Evolutionary conservation across 495 filamentous ascomycete genomes (phyloP).

Genomic region (Acidiella bohemica): DNA sequence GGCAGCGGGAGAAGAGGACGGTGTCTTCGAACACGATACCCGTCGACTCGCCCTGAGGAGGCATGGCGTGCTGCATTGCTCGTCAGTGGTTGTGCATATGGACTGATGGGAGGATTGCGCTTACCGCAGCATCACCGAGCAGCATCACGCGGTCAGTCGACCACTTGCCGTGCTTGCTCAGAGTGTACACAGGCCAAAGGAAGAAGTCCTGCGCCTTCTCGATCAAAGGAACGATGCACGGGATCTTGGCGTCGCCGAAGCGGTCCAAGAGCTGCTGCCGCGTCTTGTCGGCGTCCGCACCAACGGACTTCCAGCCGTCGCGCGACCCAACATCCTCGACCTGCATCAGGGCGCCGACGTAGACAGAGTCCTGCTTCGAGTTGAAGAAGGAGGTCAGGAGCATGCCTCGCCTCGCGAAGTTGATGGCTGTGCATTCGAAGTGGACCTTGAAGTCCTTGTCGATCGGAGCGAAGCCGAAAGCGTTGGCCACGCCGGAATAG

Average conservation of each 20-base stretch:
- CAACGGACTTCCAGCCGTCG: constrained; percentile 37
- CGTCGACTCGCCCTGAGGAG: constrained; percentile 47
- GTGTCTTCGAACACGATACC: constrained; percentile 49
- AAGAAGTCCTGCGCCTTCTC: constrained; percentile 39
- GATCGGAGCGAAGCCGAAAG: constrained; percentile 40
- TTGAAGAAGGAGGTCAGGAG: constrained; percentile 41
- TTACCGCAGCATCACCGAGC: constrained; percentile 41
- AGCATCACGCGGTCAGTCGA: constrained; percentile 37
- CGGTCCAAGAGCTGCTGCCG: constrained; percentile 33
- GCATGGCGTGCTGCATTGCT: constrained; percentile 51
- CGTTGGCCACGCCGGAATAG: constrained; percentile 41
- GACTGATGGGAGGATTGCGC: neutral
- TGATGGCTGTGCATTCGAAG: constrained; percentile 37
- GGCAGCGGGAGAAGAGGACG: constrained; percentile 39
- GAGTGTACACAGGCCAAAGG: constrained; percentile 47
- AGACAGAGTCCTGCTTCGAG: constrained; percentile 33
- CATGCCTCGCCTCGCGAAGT: constrained; percentile 41
- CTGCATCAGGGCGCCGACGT: constrained; percentile 43
- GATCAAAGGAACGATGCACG: constrained; percentile 39
- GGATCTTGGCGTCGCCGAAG: constrained; percentile 33
- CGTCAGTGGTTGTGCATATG: neutral
- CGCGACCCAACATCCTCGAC: constrained; percentile 34
- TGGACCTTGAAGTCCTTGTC: constrained; percentile 28
- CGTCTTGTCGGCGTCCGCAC: constrained; percentile 31
- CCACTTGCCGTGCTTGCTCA: constrained; percentile 40